phyloP scores from a whole-genome alignment of 495 filamentous ascomycete genomes.

The Xylaria curta region DNA sequence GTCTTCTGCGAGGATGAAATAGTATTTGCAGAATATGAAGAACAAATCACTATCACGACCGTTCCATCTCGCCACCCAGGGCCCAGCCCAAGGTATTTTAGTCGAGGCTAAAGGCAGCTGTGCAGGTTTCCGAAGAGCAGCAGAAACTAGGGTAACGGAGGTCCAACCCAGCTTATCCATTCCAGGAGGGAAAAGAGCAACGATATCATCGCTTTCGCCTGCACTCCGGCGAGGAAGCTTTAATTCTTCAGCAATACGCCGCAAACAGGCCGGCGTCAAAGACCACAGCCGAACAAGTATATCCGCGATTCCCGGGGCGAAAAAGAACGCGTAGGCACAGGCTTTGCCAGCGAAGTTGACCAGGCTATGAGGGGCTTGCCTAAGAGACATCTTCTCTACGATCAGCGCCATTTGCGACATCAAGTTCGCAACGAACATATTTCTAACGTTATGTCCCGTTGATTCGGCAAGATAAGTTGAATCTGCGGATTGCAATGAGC shows the following conservation, averaged over 20 bases:
- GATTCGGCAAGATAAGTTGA: slow-evolving; percentile 88
- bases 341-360: slow-evolving; percentile 95
- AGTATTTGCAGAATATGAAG: slow-evolving; percentile 93
- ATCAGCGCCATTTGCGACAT: slow-evolving; percentile 86
- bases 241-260: slow-evolving; percentile 73
- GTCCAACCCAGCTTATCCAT: slow-evolving; percentile 75
- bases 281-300: slow-evolving; percentile 86
- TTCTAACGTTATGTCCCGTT: slow-evolving; percentile 91
- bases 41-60: slow-evolving; percentile 92
- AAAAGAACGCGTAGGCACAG: slow-evolving; percentile 95
- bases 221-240: slow-evolving; percentile 55
- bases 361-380: slow-evolving; percentile 87
- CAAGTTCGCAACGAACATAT: slow-evolving; percentile 86
- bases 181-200: slow-evolving; percentile 72
- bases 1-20: slow-evolving; percentile 80
- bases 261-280: slow-evolving; percentile 66
- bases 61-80: slow-evolving; percentile 86
- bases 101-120: slow-evolving; percentile 71
- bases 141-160: slow-evolving; percentile 65
- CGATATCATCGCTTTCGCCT: slow-evolving; percentile 63
- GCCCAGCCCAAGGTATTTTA: slow-evolving; percentile 83
- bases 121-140: slow-evolving; percentile 70
- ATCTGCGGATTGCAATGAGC: slow-evolving; percentile 64
- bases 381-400: slow-evolving; percentile 88
- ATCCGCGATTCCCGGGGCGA: slow-evolving; percentile 88